phyloP scores from a whole-genome alignment of 768 basidiomycete species.

The Vishniacozyma victoriae region DNA sequence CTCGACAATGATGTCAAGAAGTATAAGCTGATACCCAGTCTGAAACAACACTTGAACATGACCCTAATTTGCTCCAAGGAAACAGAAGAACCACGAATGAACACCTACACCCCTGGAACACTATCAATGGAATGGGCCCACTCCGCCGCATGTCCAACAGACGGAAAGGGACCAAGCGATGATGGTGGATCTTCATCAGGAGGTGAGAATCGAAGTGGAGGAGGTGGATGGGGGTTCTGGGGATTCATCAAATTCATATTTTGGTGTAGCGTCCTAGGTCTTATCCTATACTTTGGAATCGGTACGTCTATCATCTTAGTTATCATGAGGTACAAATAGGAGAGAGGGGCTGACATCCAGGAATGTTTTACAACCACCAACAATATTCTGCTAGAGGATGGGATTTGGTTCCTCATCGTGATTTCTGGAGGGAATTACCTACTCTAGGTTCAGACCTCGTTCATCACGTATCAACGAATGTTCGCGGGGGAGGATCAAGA shows the following conservation, averaged over 20 bases:
- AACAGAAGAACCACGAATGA: slow-evolving; percentile 27
- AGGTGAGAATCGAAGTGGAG: slow-evolving; percentile 1
- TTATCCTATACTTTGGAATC: slow-evolving; percentile 39
- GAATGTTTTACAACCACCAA: slow-evolving; percentile 48
- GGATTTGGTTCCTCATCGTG: slow-evolving; percentile 47
- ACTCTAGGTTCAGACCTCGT: slow-evolving; percentile 31
- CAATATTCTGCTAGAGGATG: slow-evolving; percentile 47
- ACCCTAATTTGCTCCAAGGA: slow-evolving; percentile 34
- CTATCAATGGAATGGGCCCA: slow-evolving; percentile 42
- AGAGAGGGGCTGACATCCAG: slow-evolving; percentile 20
- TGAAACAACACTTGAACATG: slow-evolving; percentile 38
- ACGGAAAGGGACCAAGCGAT: background rate
- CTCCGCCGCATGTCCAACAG: slow-evolving; percentile 38
- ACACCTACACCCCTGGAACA: slow-evolving; percentile 32
- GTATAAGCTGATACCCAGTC: slow-evolving; percentile 1
- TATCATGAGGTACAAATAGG: too few species aligned
- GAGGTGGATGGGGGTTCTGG: slow-evolving; percentile 32
- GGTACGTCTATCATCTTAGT: slow-evolving; percentile 28
- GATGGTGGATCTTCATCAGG: background rate
- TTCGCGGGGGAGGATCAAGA: slow-evolving; percentile 23
- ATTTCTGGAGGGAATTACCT: slow-evolving; percentile 46
- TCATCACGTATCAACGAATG: slow-evolving; percentile 34
- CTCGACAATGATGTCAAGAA: background rate
- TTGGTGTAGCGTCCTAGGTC: slow-evolving; percentile 32
- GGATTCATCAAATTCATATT: slow-evolving; percentile 43